phyloP scores from a whole-genome alignment of 257 asterid genomes.

The Verbena officinalis region DNA sequence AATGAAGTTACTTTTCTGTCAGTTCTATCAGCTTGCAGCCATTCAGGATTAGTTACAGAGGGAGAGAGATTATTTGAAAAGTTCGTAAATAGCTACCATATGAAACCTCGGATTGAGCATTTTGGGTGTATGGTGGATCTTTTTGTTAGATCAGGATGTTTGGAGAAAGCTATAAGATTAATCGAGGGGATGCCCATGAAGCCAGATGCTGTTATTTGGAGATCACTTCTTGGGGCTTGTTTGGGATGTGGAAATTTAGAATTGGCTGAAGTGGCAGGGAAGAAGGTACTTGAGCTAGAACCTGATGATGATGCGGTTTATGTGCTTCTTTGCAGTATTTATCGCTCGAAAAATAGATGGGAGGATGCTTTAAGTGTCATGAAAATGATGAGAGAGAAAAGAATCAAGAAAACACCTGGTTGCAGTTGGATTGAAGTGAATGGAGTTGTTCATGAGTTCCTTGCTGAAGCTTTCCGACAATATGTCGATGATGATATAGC shows the following conservation, averaged over 20 bases:
- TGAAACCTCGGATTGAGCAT: slow-evolving; percentile 60
- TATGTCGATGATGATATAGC: slow-evolving; percentile 25
- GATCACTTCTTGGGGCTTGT: slow-evolving; percentile 65
- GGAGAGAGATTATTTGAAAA: slow-evolving; percentile 61
- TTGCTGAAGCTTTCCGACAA: slow-evolving; percentile 53
- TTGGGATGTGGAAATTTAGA: slow-evolving; percentile 47
- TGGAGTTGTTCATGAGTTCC: slow-evolving; percentile 75
- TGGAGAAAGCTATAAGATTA: slow-evolving; percentile 54
- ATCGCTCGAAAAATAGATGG: slow-evolving; percentile 57
- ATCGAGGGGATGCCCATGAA: slow-evolving; percentile 64
- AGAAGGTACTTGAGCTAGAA: slow-evolving; percentile 58
- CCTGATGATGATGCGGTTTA: slow-evolving; percentile 71
- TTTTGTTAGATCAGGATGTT: slow-evolving; percentile 64
- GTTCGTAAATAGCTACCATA: slow-evolving; percentile 27
- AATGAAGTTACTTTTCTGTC: slow-evolving; percentile 73
- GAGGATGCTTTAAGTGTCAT: slow-evolving; percentile 54
- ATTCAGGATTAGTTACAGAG: slow-evolving; percentile 67
- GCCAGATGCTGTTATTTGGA: slow-evolving; percentile 83
- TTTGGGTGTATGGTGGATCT: slow-evolving; percentile 84
- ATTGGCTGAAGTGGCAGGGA: slow-evolving; percentile 66
- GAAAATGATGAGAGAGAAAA: slow-evolving; percentile 68
- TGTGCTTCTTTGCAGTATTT: slow-evolving; percentile 60
- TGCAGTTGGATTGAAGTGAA: slow-evolving; percentile 88
- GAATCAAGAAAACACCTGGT: slow-evolving; percentile 81
- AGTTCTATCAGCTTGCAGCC: slow-evolving; percentile 74